A percentile compares a stretch with the other conserved stretches of the same genome.
Evolutionary conservation across 768 basidiomycete species (phyloP).

Genomic region (Lenzites betulinus): DNA sequence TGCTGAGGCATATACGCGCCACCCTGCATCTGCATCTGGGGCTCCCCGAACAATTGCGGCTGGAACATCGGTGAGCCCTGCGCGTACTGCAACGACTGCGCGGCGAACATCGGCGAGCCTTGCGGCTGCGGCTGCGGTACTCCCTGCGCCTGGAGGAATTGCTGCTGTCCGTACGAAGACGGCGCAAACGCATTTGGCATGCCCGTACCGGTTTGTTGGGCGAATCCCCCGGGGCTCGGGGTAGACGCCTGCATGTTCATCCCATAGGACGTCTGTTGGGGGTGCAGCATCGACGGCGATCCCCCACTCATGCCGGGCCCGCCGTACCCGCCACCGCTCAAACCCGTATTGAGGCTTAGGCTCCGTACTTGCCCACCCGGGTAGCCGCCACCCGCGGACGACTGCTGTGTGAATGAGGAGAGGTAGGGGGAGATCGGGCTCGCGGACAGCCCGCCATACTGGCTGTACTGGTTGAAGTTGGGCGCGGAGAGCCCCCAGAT

Average conservation of each 20-base stretch:
- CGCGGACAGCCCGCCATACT: conserved; percentile 25
- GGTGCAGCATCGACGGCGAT: conserved; percentile 21
- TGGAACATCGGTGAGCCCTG: conserved; percentile 33
- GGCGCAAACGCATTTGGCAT: conserved; percentile 10
- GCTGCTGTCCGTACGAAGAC: conserved; percentile 19
- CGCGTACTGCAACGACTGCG: conserved; percentile 26
- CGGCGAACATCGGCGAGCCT: conserved; percentile 15
- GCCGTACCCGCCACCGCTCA: conserved; percentile 1
- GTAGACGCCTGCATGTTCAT: conserved; percentile 1
- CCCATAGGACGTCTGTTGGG: neutral
- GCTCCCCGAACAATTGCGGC: conserved; percentile 27
- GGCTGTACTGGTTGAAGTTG: conserved; percentile 19
- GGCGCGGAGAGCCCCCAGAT: conserved; percentile 8
- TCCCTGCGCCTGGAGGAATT: conserved; percentile 12
- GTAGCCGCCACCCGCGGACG: conserved; percentile 15
- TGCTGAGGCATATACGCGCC: conserved; percentile 24
- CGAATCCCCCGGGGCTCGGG: conserved; percentile 25
- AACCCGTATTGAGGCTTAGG: conserved; percentile 26
- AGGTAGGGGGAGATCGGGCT: conserved; percentile 26
- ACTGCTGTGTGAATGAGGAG: conserved; percentile 20
- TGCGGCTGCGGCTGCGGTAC: conserved; percentile 12
- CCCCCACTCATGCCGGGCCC: conserved; percentile 5
- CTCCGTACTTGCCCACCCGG: conserved; percentile 22
- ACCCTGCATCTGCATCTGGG: conserved; percentile 27
- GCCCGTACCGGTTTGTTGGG: conserved; percentile 15